Evolutionary conservation across 139 green algal genomes (phyloP).

Genomic region (Picochlorum sp.): DNA sequence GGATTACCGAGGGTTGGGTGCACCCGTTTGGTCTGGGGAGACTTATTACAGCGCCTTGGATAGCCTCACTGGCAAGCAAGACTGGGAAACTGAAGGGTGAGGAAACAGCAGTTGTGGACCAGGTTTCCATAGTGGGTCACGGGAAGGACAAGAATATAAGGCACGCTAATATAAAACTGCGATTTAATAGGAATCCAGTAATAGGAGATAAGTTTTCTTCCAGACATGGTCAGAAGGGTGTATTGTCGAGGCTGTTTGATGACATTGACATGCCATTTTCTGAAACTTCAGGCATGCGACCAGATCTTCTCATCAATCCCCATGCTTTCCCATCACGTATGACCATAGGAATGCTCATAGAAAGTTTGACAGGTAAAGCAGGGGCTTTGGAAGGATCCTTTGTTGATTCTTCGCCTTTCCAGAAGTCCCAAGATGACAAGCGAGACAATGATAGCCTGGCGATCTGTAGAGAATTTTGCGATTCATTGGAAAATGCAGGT

Average conservation of each 20-base stretch:
- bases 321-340: slow-evolving; percentile 98
- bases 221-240: slow-evolving; percentile 92
- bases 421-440: slow-evolving; percentile 36
- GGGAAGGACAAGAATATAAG: slow-evolving; percentile 26
- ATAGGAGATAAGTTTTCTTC: slow-evolving; percentile 96
- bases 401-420: slow-evolving; percentile 88
- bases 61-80: slow-evolving; percentile 29
- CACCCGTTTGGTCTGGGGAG: slow-evolving; percentile 65
- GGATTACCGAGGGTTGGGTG: slow-evolving; percentile 68
- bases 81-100: slow-evolving; percentile 77
- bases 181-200: slow-evolving; percentile 84
- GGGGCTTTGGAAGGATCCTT: slow-evolving; percentile 78
- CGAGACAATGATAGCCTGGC: slow-evolving; percentile 11
- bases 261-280: slow-evolving; percentile 94
- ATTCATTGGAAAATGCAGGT: slow-evolving; percentile 54
- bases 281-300: slow-evolving; percentile 69
- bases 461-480: slow-evolving; percentile 38
- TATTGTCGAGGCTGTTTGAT: slow-evolving; percentile 84
- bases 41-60: slow-evolving; percentile 56
- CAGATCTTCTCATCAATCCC: slow-evolving; percentile 98
- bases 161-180: slow-evolving; percentile 73
- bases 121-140: slow-evolving; percentile 55
- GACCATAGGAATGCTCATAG: slow-evolving; percentile 99
- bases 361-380: slow-evolving; percentile 86
- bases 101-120: slow-evolving; percentile 80